Evolutionary conservation across 352 stramenopile species (phyloP).

Genomic region (Pythium coloratum): DNA sequence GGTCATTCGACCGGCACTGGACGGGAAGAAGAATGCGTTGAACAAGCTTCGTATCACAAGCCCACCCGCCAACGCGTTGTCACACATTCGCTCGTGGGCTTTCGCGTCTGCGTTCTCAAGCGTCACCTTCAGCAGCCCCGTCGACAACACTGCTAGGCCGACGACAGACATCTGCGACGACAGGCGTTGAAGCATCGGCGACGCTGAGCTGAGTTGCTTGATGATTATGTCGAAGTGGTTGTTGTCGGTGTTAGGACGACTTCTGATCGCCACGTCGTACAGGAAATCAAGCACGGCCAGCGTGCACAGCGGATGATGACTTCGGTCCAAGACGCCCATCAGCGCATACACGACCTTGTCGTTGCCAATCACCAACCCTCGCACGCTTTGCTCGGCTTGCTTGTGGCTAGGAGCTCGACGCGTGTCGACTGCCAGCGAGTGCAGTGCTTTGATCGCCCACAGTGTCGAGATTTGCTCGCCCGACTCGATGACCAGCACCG

Average conservation of each 20-base stretch:
- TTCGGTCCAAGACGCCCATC: conserved; percentile 44
- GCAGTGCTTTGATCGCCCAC: conserved; percentile 61
- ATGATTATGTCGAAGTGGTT: conserved; percentile 75
- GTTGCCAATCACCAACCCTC: conserved; percentile 59
- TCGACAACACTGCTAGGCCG: conserved; percentile 55
- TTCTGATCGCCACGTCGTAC: conserved; percentile 59
- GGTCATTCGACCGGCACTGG: conserved; percentile 53
- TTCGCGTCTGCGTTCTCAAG: conserved; percentile 70
- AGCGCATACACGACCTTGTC: conserved; percentile 64
- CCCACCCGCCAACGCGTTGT: conserved; percentile 62
- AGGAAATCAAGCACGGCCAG: conserved; percentile 65
- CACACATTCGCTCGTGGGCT: conserved; percentile 62
- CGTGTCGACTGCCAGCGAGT: conserved; percentile 61
- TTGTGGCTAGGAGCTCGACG: conserved; percentile 37
- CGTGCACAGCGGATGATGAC: conserved; percentile 46
- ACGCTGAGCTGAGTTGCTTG: conserved; percentile 57
- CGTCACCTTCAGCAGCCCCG: conserved; percentile 66
- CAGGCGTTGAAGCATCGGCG: conserved; percentile 49
- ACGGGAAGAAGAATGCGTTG: conserved; percentile 70
- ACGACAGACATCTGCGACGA: conserved; percentile 48
- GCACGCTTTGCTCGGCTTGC: conserved; percentile 53
- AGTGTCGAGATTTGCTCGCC: conserved; percentile 51
- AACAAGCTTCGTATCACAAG: conserved; percentile 59
- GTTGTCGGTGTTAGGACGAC: conserved; percentile 66
- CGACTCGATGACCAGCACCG: conserved; percentile 37